These are phyloP conservation scores for Eutreptiella sp. DNA, from an alignment of 208 protist species.

Conservation along the genomic window DNA sequence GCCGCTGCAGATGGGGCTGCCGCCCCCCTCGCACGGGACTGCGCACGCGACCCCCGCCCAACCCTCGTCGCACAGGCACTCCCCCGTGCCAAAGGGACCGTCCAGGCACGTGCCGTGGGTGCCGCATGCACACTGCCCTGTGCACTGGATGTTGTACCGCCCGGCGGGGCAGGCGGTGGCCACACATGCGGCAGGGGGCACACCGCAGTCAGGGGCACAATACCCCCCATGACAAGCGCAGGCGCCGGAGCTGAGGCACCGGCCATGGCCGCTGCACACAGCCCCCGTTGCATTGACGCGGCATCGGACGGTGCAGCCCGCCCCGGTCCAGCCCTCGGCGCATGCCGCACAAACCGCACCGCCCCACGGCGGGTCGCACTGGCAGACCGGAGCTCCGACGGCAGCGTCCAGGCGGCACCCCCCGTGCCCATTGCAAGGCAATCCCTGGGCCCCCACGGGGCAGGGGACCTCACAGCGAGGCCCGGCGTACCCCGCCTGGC, in stretches of 20 bases:
- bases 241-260: background rate
- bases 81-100: no score
- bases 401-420: background rate
- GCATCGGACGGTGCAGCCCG: constrained; percentile 3
- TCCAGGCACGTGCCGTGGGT: no score
- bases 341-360: background rate
- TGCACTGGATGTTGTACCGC: background rate
- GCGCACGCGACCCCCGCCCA: no score
- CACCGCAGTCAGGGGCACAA: background rate
- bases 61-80: no score
- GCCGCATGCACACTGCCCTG: background rate
- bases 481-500: background rate
- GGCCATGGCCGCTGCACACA: constrained; percentile 16
- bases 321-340: constrained; percentile 18
- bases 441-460: background rate
- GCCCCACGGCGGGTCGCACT: constrained; percentile 16
- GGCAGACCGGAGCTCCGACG: background rate
- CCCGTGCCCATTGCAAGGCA: constrained; percentile 3
- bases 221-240: constrained; percentile 18
- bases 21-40: no score
- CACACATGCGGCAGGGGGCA: background rate
- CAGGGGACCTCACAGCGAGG: background rate
- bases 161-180: background rate
- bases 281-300: background rate
- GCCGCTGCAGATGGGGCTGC: no score